These are phyloP conservation scores for Fusarium austroafricanum DNA, from an alignment of 2,329 filamentous ascomycete species.

Conservation along the genomic window DNA sequence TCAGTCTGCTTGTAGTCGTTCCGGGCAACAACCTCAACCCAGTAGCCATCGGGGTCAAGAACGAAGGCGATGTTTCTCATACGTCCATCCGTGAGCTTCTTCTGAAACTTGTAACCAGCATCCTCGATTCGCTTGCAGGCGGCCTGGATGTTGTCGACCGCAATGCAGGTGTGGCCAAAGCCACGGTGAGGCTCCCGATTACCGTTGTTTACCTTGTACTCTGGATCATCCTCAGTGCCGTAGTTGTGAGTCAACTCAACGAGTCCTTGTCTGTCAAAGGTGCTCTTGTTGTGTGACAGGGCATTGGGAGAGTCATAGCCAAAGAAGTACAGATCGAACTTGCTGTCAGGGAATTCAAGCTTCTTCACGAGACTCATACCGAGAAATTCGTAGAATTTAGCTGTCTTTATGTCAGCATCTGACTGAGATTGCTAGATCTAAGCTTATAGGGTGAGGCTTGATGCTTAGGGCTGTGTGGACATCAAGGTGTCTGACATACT, in stretches of 20 bases:
- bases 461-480: conserved; percentile 17
- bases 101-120: conserved; percentile 93
- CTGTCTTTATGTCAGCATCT: conserved; percentile 51
- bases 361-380: conserved; percentile 88
- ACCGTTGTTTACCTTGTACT: conserved; percentile 86
- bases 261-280: conserved; percentile 86
- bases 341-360: conserved; percentile 83
- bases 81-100: conserved; percentile 88
- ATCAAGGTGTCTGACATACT: conserved; percentile 58
- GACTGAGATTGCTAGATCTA: not conserved
- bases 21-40: conserved; percentile 85
- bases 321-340: conserved; percentile 96
- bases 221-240: conserved; percentile 86
- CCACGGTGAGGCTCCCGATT: conserved; percentile 89
- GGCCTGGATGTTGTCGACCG: conserved; percentile 85
- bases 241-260: conserved; percentile 89
- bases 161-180: conserved; percentile 88
- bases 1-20: conserved; percentile 79
- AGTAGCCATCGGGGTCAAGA: conserved; percentile 88
- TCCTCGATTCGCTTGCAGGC: conserved; percentile 91
- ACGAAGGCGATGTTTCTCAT: conserved; percentile 92
- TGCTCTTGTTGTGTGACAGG: conserved; percentile 75
- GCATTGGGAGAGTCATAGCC: conserved; percentile 84
- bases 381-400: conserved; percentile 94
- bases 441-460: not conserved